A percentile compares a stretch with the other conserved stretches of the same genome.
Evolutionary conservation across 305 asterid species (phyloP).

Genomic region (Solanum hybrid): DNA sequence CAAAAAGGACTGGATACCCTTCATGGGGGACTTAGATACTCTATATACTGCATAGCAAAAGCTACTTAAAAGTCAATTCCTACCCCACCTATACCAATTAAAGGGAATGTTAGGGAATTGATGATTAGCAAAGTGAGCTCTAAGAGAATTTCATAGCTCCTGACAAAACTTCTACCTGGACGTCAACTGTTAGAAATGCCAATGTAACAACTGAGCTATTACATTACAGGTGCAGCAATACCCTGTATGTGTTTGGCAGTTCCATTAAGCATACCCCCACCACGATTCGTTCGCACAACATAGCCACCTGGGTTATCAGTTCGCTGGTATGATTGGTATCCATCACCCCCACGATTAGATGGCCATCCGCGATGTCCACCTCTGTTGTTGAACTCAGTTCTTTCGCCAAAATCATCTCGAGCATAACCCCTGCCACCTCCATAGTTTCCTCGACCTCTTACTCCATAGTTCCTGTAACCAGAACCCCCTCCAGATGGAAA

Average conservation of each 20-base stretch:
- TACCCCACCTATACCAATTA: constrained; percentile 6
- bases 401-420: constrained; percentile 40
- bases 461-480: constrained; percentile 51
- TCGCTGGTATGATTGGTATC: constrained; percentile 30
- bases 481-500: constrained; percentile 49
- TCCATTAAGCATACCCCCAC: constrained; percentile 44
- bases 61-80: background rate
- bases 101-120: background rate
- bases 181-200: background rate
- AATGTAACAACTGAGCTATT: constrained; percentile 12
- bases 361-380: constrained; percentile 49
- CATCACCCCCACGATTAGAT: constrained; percentile 44
- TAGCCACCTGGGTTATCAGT: constrained; percentile 35
- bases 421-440: constrained; percentile 45
- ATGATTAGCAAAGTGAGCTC: background rate
- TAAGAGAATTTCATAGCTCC: background rate
- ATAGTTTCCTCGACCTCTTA: constrained; percentile 52
- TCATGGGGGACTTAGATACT: background rate
- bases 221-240: constrained; percentile 54
- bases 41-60: background rate
- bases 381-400: constrained; percentile 34
- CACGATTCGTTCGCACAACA: constrained; percentile 42
- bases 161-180: background rate
- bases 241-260: constrained; percentile 35
- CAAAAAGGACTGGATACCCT: background rate